Conservation (phyloP, 108 stramenopile species). For the Nitzschia putrida region DNA sequence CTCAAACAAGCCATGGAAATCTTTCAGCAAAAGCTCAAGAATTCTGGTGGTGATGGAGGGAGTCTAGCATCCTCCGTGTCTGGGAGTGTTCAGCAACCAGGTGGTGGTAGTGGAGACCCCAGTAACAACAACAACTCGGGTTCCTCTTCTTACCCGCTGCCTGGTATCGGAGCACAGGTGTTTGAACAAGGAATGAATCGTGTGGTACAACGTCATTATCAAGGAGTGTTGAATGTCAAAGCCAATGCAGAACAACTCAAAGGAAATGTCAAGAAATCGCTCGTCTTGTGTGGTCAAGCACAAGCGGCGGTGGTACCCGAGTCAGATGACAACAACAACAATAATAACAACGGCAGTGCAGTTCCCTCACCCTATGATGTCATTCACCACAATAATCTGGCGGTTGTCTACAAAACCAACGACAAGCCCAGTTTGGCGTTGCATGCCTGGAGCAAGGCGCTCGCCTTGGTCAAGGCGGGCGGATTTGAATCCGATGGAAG, state of each 20-base stretch:
- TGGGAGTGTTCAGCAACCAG: neutral
- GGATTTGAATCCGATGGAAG: slow-evolving; percentile 66
- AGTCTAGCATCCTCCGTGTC: slow-evolving; percentile 10
- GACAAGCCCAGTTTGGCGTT: slow-evolving; percentile 70
- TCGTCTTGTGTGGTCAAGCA: slow-evolving; percentile 80
- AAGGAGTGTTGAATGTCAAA: slow-evolving; percentile 73
- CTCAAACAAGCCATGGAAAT: slow-evolving; percentile 84
- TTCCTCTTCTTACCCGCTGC: neutral
- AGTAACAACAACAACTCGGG: slow-evolving; percentile 2
- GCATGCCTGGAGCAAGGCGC: slow-evolving; percentile 67
- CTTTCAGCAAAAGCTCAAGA: slow-evolving; percentile 72
- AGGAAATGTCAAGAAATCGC: slow-evolving; percentile 76
- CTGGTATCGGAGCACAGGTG: neutral
- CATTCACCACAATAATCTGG: slow-evolving; percentile 79
- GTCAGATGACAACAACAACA: slow-evolving; percentile 4
- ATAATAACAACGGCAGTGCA: slow-evolving; percentile 1
- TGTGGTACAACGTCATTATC: slow-evolving; percentile 51
- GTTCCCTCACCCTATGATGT: slow-evolving; percentile 45
- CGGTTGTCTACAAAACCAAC: slow-evolving; percentile 66
- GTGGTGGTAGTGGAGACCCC: neutral
- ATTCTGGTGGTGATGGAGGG: slow-evolving; percentile 8
- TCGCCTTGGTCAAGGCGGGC: slow-evolving; percentile 21
- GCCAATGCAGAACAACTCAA: slow-evolving; percentile 80
- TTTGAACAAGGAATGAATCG: neutral
- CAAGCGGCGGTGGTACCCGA: slow-evolving; percentile 18